Base-by-base conservation (phyloP, 1,284 basidiomycete genomes). In the Clitocybe nebularis region DNA sequence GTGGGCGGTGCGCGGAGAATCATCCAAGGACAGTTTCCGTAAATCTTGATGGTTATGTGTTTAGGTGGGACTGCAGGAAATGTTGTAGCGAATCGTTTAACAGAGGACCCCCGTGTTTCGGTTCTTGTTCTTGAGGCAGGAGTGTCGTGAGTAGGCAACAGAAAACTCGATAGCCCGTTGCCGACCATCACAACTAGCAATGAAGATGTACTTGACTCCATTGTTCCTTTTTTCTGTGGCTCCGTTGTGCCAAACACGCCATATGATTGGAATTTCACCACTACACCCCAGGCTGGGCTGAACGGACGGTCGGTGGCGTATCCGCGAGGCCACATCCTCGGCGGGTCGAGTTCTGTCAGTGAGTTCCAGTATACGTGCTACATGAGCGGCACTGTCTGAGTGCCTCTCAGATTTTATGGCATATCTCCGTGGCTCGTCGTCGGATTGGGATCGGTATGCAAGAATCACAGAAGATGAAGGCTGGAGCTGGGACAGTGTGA, bases 401-500 rank as follows among this genome's bases (percentile, higher is more conserved):
- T 36, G 5, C 39, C 39, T 16, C 11, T n/a, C 25, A 72, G 70
- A 72, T 47, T 60, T 52, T 19, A 60, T 71, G 64, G 56, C 60
- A 1, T 73, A 68, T 49, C 65, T 62, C 7, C 60, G 71, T 7
- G 69, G 69, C 3, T 64, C 68, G 0, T 43, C 57, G 11, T 67
- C 68, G 13, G 69, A 71, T 44, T 74, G 52, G 29, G 55, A 72
- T 45, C 54, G 63, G 1, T 66, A 56, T 43, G 69, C 69, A 1
- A 44, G 39, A 4, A 47, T 68, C 1, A 64, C 62, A 8, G 65
- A 59, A 0, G 69, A 74, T 44, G 7, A 42, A 11, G 64, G 66
- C 9, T 72, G 71, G 71, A 60, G 61, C 20, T 72, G 71, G 71
- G 47, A 62, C 11, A 47, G 47, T 11, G 38, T 74, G 9, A 51